Conservation (phyloP, 257 asterid species). For the Penstemon davidsonii region DNA sequence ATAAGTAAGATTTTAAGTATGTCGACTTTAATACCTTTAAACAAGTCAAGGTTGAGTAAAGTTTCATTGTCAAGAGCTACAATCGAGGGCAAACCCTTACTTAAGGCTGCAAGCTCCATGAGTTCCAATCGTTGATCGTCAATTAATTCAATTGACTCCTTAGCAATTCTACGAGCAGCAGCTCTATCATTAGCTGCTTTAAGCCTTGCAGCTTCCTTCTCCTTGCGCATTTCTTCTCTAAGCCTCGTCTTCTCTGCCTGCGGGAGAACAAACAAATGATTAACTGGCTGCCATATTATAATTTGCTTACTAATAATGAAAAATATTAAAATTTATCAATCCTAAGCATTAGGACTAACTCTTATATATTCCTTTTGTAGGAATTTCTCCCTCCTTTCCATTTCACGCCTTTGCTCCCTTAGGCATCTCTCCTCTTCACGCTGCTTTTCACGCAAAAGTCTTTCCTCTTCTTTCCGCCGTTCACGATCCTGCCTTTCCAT, state of each 20-base stretch:
- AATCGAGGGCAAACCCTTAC: slow-evolving; percentile 60
- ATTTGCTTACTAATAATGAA: slow-evolving; percentile 1
- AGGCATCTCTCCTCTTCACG: slow-evolving; percentile 77
- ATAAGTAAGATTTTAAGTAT: slow-evolving; percentile 12
- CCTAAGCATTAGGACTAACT: slow-evolving; percentile 39
- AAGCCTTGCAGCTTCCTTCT: slow-evolving; percentile 84
- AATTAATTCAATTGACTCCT: slow-evolving; percentile 69
- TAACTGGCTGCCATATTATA: slow-evolving; percentile 1
- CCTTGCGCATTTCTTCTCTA: slow-evolving; percentile 81
- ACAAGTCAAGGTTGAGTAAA: slow-evolving; percentile 55
- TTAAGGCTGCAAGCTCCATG: slow-evolving; percentile 77
- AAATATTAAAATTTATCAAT: slow-evolving; percentile 7
- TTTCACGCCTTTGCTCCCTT: slow-evolving; percentile 87
- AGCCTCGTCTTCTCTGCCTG: slow-evolving; percentile 84
- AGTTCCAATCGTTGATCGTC: slow-evolving; percentile 85
- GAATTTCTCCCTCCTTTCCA: slow-evolving; percentile 82
- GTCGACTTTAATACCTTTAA: slow-evolving; percentile 47
- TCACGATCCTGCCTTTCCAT: slow-evolving; percentile 89
- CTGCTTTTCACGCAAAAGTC: slow-evolving; percentile 81
- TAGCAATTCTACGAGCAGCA: slow-evolving; percentile 80
- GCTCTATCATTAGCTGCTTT: slow-evolving; percentile 87
- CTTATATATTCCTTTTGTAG: slow-evolving; percentile 71
- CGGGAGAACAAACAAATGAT: slow-evolving; percentile 20
- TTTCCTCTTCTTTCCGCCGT: slow-evolving; percentile 83
- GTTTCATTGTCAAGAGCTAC: slow-evolving; percentile 65